These are phyloP conservation scores for Lachnellula suecica DNA, from an alignment of 2,329 filamentous ascomycete genomes.

Conservation along the genomic window DNA sequence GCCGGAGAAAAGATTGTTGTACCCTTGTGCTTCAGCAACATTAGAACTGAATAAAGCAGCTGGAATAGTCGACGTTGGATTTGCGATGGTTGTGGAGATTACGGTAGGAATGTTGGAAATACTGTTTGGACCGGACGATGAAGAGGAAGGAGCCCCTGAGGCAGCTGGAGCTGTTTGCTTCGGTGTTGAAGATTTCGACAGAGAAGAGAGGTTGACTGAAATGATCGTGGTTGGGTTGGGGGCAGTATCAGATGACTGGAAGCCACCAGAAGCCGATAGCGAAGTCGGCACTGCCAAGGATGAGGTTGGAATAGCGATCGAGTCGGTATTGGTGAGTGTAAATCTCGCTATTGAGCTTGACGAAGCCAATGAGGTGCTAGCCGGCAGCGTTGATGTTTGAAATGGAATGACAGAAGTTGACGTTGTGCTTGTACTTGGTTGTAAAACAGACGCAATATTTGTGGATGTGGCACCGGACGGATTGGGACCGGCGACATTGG, in stretches of 20 bases:
- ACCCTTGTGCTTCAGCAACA: conserved; percentile 32
- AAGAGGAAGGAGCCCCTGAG: background rate
- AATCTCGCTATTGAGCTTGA: conserved; percentile 17
- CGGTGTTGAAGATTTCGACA: background rate
- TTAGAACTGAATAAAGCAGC: conserved; percentile 21
- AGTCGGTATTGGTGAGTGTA: conserved; percentile 24
- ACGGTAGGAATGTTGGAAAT: conserved; percentile 1
- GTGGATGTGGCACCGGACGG: background rate
- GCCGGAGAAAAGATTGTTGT: conserved; percentile 27
- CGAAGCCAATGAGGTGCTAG: background rate
- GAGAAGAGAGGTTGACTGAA: conserved; percentile 8
- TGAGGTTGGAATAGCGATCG: conserved; percentile 9
- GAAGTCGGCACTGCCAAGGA: background rate
- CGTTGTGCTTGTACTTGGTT: background rate
- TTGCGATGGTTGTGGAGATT: background rate
- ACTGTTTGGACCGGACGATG: conserved; percentile 1
- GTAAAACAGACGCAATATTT: background rate
- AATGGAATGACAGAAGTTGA: background rate
- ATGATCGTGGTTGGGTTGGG: conserved; percentile 6
- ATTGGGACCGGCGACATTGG: background rate
- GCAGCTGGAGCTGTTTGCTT: background rate
- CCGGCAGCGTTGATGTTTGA: background rate
- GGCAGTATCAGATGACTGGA: conserved; percentile 5
- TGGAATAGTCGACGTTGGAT: conserved; percentile 10
- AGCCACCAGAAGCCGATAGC: conserved; percentile 5